These are phyloP conservation scores for Phaffomyces antillensis DNA, from an alignment of 805 yeast genomes.

Conservation along the genomic window DNA sequence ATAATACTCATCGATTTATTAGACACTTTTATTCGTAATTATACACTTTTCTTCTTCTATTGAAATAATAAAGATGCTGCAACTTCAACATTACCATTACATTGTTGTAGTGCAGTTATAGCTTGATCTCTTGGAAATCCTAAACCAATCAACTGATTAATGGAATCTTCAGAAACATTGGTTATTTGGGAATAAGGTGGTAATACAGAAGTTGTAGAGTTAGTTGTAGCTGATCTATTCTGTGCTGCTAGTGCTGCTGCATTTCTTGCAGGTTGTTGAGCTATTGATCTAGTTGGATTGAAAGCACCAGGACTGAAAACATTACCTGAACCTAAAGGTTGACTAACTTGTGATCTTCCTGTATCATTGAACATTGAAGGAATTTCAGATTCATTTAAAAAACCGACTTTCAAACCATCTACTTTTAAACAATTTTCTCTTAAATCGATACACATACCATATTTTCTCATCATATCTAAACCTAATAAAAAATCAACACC, in stretches of 20 bases:
- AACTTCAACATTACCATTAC: conserved; percentile 73
- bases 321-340: conserved; percentile 1
- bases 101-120: conserved; percentile 51
- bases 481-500: conserved; percentile 76
- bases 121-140: conserved; percentile 70
- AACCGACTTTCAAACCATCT: conserved; percentile 62
- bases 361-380: conserved; percentile 25
- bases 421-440: conserved; percentile 55
- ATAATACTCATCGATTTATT: background rate
- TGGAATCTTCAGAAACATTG: conserved; percentile 28
- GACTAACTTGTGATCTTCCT: background rate
- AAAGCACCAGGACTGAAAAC: conserved; percentile 8
- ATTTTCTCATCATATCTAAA: conserved; percentile 83
- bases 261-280: conserved; percentile 2
- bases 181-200: background rate
- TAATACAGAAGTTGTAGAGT: too few relatives aligned
- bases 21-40: too few relatives aligned
- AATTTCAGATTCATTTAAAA: conserved; percentile 67
- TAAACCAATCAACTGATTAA: conserved; percentile 47
- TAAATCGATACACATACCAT: conserved; percentile 77
- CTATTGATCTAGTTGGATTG: conserved; percentile 4
- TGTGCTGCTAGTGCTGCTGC: conserved; percentile 4
- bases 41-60: conserved; percentile 3
- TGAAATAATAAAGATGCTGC: conserved; percentile 77
- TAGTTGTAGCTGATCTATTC: too few relatives aligned